Evolutionary conservation across 1,139 yeast species (phyloP), one percentile per base, ranked within the genome.

Genomic region (Candida glucosophila): DNA sequence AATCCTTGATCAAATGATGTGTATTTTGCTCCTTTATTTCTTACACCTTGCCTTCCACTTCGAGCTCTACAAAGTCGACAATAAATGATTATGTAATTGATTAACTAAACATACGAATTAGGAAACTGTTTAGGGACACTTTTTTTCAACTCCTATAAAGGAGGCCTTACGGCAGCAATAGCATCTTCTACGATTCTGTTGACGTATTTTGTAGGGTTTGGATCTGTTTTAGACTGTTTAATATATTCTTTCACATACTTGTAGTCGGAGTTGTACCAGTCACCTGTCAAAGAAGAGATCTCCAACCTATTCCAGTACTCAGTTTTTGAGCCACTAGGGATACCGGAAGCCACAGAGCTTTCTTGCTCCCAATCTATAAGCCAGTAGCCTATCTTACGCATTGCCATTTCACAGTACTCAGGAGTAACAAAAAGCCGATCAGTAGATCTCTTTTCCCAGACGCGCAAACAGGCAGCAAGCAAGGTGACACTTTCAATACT

Each of bases 251-350:
- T 44, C 6, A 52, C 66, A 27, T 47, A 49, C n/a, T 40, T 36
- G 53, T 60, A 61, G 24, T 62, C 68, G 29, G 66, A 51, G 4
- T 67, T 70, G 32, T 54, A 62, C 70, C 70, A 64, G 34, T 60
- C 68, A 3, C 67, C 70, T 2, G 62, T 52, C n/a, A 63, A 43
- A 44, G 59, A 53, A 24, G 47, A 46, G 10, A 59, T 48, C 25
- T 57, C 56, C 14, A 51, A 28, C 19, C 46, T 37, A 22, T 47
- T 40, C 14, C 41, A 41, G 19, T 36, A 31, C 4, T 30, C 31
- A 5, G 29, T 36, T 7, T 22, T 29, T 7, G 26, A 24, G 6
- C 26, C 19, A 4, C 22, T 14, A 5, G 24, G 19, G 4, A 22
- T 14, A 20, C 34, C 26, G 26, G 31, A 23, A 47, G 43, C 6